phyloP scores from a whole-genome alignment of 805 yeast species.

The Teunomyces aglyptinius region DNA sequence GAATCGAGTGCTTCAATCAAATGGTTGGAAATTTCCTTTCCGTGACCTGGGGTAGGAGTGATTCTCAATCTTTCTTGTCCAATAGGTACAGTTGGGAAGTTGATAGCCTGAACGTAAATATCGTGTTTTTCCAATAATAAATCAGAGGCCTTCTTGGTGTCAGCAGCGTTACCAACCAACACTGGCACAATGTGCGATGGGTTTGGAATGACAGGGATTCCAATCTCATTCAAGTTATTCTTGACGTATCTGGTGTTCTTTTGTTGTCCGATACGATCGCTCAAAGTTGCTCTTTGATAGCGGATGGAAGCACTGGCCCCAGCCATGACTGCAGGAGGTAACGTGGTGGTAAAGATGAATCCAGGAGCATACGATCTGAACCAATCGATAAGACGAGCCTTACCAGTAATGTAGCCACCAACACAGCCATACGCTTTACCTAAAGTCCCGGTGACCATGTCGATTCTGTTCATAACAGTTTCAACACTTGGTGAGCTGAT shows the following conservation, averaged over 20 bases:
- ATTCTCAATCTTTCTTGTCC: conserved; percentile 95
- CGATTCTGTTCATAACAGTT: conserved; percentile 85
- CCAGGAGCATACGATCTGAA: conserved; percentile 96
- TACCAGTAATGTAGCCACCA: conserved; percentile 97
- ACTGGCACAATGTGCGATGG: conserved; percentile 98
- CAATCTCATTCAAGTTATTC: conserved; percentile 59
- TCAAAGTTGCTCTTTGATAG: conserved; percentile 72
- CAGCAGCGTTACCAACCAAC: conserved; percentile 88
- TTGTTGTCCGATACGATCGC: conserved; percentile 83
- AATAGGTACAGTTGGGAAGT: conserved; percentile 95
- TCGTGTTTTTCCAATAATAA: conserved; percentile 76
- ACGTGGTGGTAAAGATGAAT: conserved; percentile 91
- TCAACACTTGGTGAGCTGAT: conserved; percentile 45
- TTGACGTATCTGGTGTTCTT: conserved; percentile 83
- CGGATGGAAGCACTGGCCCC: conserved; percentile 88
- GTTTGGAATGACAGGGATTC: conserved; percentile 95
- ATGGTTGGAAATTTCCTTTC: conserved; percentile 68
- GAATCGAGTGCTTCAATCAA: conserved; percentile 77
- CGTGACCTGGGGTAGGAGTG: conserved; percentile 99
- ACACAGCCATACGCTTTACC: conserved; percentile 97
- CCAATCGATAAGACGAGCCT: conserved; percentile 84
- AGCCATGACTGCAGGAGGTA: conserved; percentile 98
- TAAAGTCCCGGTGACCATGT: conserved; percentile 94
- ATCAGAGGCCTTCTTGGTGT: conserved; percentile 91
- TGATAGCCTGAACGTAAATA: conserved; percentile 96